These are phyloP conservation scores for Myriosclerotinia scirpicola DNA, from an alignment of 2,329 filamentous ascomycete genomes.

Conservation along the genomic window DNA sequence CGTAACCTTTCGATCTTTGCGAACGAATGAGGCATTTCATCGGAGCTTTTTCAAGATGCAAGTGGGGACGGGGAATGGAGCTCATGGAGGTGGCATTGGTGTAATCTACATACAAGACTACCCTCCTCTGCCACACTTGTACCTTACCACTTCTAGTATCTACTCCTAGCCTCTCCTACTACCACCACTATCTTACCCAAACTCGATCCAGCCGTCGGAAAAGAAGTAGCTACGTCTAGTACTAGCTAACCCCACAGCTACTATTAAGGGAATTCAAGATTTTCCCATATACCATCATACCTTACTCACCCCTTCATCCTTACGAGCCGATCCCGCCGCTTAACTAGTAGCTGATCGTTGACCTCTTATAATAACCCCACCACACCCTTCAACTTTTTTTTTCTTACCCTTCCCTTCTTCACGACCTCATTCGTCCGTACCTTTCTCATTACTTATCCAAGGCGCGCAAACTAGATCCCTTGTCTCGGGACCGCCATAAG, in stretches of 20 bases:
- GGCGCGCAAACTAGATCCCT: constrained; percentile 59
- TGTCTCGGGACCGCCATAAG: constrained; percentile 49
- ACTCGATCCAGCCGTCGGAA: constrained; percentile 1
- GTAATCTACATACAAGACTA: constrained; percentile 2
- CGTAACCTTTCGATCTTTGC: constrained; percentile 16
- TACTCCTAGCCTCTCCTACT: constrained; percentile 12
- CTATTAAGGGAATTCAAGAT: constrained; percentile 20
- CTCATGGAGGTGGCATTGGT: constrained; percentile 13
- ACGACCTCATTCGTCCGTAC: constrained; percentile 28
- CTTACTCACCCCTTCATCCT: constrained; percentile 19
- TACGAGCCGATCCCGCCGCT: constrained; percentile 23
- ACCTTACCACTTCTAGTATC: constrained; percentile 21
- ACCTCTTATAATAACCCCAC: constrained; percentile 26
- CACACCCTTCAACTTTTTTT: constrained; percentile 25
- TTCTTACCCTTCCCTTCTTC: constrained; percentile 34
- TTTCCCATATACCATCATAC: constrained; percentile 20
- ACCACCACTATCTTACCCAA: neutral
- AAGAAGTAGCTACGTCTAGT: constrained; percentile 15
- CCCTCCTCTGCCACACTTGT: constrained; percentile 12
- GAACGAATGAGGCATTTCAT: constrained; percentile 15
- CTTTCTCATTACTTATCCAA: constrained; percentile 33
- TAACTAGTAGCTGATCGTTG: constrained; percentile 20
- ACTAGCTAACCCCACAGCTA: constrained; percentile 4
- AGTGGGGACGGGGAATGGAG: constrained; percentile 8
- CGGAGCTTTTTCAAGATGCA: neutral